Evolutionary conservation across 1,139 yeast species (phyloP), one percentile per base, ranked within the genome.

Genomic region (Scheffersomyces segobiensis): DNA sequence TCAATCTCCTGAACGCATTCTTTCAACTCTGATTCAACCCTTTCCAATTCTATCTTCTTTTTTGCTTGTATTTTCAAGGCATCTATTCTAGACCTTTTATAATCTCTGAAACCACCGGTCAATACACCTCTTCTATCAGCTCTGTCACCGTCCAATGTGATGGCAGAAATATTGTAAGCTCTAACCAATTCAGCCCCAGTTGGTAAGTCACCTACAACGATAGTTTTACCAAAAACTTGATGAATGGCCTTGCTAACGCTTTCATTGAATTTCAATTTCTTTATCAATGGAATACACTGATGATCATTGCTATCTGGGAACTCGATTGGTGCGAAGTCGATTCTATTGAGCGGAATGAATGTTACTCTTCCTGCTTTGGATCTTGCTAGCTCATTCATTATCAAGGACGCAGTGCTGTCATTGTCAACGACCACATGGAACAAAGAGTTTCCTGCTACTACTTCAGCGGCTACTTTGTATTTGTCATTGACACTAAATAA

Each of bases 91-190:
- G 93, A 88, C 53, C 77, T 78, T 63, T 85, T 83, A 62, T 81
- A 83, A 67, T 92, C 96, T 65, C 91, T 83, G 68, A 84, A 93
- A 55, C 99, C 99, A 74, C 99, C 99, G 19, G 93, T 87, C 56
- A 95, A 74, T 1, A 89, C 90, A 71, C 99, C 99, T 63, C 81
- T 86, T 55, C 84, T 85, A 65, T 92, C 97, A 52, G 92, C 92
- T 63, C 91, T 81, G 70, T 95, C 98, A 63, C 99, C 99, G 72
- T 91, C 96, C 46, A 95, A 77, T 0, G 99, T 95, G 42, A 95
- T 89, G 0, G 97, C 92, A 64, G 85, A 88, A 48, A 93, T 75
- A 50, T 85, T 85, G 67, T 80, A 85, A 7, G 77, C 74, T 57
- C 84, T 84, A 0, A 97, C 88, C 46, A 91, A 76, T 63, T 87